Evolutionary conservation across 1,284 basidiomycete genomes (phyloP), one percentile per base, ranked within the genome.

Genomic region (Naganishia sp.): DNA sequence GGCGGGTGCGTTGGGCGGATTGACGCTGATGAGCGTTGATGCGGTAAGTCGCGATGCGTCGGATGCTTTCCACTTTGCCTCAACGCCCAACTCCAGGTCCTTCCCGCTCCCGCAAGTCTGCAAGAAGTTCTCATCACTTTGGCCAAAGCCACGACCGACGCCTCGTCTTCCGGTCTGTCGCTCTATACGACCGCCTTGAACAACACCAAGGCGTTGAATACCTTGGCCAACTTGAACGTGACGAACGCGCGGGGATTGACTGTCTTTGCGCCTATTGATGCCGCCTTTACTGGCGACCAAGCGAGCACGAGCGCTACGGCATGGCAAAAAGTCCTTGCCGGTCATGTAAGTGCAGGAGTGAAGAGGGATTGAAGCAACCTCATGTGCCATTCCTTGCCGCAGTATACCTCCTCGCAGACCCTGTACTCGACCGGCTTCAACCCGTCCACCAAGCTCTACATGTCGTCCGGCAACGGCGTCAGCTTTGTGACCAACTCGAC

Each of bases 191-290:
- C 71, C 59, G 57, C 53, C 39, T 65, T 70, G 63, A 50, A 66
- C 39, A 68, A 63, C 53, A 54, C 63, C 43, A 68, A 64, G 45
- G 60, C 61, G 39, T 46, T 77, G n/a, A 65, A 67, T 61, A 63
- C 60, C 45, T 67, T 64, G 59, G 42, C 66, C 55, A 49, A 49
- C 33, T 63, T 63, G 52, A 61, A 61, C 31, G 36, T 60, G 7
- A 50, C 46, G 31, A 61, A 43, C n/a, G 55, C 74, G 6, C 66
- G 69, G 11, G 77, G 76, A 1, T 72, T 77, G 60, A 78, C 77
- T 10, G 73, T 78, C 52, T 78, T 78, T 52, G 77, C 75, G 6
- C 75, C 76, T 1, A 67, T 75, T 16, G 75, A 78, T 65, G 65
- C 68, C 16, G 75, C 73, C 0, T 78, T 72, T 46, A 68, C 66